Conservation (phyloP, 768 basidiomycete genomes). For the Chalciporus sphaerocephalus region DNA sequence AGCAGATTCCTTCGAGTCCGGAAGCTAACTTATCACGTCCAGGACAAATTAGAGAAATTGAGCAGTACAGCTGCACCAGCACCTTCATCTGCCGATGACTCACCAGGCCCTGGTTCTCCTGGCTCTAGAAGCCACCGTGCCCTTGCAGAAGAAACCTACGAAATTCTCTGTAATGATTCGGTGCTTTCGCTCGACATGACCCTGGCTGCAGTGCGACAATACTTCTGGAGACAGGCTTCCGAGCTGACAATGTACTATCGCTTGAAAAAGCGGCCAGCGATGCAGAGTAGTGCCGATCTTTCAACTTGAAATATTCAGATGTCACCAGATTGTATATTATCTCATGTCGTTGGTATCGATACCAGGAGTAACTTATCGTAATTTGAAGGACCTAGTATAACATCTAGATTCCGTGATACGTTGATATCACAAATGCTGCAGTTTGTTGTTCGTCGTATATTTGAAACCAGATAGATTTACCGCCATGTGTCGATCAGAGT, state of each 20-base stretch:
- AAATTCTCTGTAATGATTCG: constrained; percentile 85
- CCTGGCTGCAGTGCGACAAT: constrained; percentile 86
- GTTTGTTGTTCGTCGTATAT: not conserved
- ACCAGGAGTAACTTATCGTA: constrained; percentile 20
- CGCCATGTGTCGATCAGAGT: constrained; percentile 44
- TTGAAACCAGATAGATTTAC: constrained; percentile 17
- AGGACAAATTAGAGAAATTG: constrained; percentile 75
- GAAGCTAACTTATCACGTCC: constrained; percentile 81
- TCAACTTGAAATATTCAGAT: not conserved
- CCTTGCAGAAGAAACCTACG: constrained; percentile 67
- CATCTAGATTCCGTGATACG: constrained; percentile 1
- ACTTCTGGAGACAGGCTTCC: constrained; percentile 72
- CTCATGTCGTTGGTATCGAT: not conserved
- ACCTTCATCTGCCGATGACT: constrained; percentile 35
- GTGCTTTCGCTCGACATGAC: constrained; percentile 84
- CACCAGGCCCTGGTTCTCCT: constrained; percentile 32
- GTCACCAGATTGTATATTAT: not conserved
- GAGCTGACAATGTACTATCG: constrained; percentile 80
- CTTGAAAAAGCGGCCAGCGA: constrained; percentile 29
- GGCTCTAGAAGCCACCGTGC: constrained; percentile 16
- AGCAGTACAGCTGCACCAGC: constrained; percentile 30
- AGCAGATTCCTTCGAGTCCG: constrained; percentile 79
- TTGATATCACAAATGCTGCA: not conserved
- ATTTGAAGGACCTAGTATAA: constrained; percentile 10
- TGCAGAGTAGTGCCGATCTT: constrained; percentile 4